phyloP scores from a whole-genome alignment of 495 filamentous ascomycete species.

The Coniosporium apollinis region DNA sequence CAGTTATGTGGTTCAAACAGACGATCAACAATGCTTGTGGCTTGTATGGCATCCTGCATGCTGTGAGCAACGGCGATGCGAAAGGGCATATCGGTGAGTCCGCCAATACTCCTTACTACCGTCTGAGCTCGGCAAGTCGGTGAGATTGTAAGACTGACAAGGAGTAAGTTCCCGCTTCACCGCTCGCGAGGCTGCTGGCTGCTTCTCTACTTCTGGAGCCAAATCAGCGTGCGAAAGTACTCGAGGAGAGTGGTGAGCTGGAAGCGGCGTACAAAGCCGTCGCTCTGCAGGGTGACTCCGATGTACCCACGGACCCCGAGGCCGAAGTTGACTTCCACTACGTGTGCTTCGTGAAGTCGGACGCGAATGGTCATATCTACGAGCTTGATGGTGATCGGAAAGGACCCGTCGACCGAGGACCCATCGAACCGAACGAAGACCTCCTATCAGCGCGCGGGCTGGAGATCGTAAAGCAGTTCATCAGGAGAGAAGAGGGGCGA shows the following conservation, averaged over 20 bases:
- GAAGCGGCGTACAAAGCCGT: slow-evolving; percentile 13
- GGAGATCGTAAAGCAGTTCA: slow-evolving; percentile 5
- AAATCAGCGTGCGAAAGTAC: slow-evolving; percentile 3
- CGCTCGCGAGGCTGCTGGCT: too few relatives aligned
- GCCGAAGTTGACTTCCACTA: slow-evolving; percentile 19
- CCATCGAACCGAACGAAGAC: slow-evolving; percentile 9
- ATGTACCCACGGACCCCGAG: slow-evolving; percentile 10
- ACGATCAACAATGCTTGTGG: slow-evolving; percentile 25
- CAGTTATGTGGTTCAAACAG: slow-evolving; percentile 20
- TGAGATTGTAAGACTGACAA: too few relatives aligned
- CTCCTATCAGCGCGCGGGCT: slow-evolving; percentile 10
- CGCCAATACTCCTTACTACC: too few relatives aligned
- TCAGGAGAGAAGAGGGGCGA: slow-evolving; percentile 5
- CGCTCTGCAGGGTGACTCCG: slow-evolving; percentile 14
- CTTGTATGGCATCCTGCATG: slow-evolving; percentile 20
- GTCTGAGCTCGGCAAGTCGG: too few relatives aligned
- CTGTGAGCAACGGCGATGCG: slow-evolving; percentile 15
- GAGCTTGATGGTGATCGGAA: slow-evolving; percentile 18
- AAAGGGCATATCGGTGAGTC: slow-evolving; percentile 10
- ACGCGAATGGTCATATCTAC: slow-evolving; percentile 12
- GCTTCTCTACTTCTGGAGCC: too few relatives aligned
- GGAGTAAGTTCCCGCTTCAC: too few relatives aligned
- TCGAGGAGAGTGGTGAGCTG: slow-evolving; percentile 12
- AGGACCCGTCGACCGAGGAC: slow-evolving; percentile 13
- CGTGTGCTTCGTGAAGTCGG: slow-evolving; percentile 15